Evolutionary conservation across 1,139 yeast species (phyloP).

Genomic region (Suhomyces bribrorum): DNA sequence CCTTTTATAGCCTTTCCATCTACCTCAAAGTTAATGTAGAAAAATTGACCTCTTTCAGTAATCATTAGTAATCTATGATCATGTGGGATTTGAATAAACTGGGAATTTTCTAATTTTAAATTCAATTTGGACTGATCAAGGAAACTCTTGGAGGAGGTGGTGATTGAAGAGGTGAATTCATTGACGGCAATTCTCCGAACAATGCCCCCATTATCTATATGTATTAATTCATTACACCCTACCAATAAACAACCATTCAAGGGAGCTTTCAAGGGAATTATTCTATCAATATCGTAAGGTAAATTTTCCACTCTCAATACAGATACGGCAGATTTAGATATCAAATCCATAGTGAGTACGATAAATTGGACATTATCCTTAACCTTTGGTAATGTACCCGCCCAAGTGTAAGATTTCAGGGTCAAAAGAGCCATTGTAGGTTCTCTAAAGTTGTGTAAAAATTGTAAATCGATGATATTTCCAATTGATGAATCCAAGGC

Average conservation of each 20-base stretch:
- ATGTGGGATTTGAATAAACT: constrained; percentile 47
- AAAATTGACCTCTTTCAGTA: constrained; percentile 53
- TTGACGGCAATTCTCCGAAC: constrained; percentile 68
- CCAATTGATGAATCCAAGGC: constrained; percentile 60
- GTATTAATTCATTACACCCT: constrained; percentile 78
- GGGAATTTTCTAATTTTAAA: constrained; percentile 59
- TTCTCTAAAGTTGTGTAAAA: constrained; percentile 69
- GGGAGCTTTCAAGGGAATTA: constrained; percentile 66
- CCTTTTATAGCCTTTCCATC: constrained; percentile 49
- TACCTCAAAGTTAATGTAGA: constrained; percentile 51
- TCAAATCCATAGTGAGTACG: constrained; percentile 66
- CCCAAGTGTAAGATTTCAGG: constrained; percentile 69
- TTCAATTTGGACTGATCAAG: constrained; percentile 56
- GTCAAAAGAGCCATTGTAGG: constrained; percentile 79
- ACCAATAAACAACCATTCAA: constrained; percentile 70
- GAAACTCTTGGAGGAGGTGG: constrained; percentile 50
- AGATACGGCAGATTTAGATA: constrained; percentile 63
- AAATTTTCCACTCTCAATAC: constrained; percentile 63
- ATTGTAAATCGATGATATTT: constrained; percentile 63
- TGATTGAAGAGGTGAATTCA: constrained; percentile 49
- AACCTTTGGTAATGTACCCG: constrained; percentile 62
- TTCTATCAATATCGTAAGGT: constrained; percentile 72
- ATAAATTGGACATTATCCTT: constrained; percentile 67
- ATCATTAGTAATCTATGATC: constrained; percentile 56
- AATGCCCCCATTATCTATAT: constrained; percentile 82